Conservation (phyloP, 805 yeast genomes). For the Suhomyces kilbournensis region DNA sequence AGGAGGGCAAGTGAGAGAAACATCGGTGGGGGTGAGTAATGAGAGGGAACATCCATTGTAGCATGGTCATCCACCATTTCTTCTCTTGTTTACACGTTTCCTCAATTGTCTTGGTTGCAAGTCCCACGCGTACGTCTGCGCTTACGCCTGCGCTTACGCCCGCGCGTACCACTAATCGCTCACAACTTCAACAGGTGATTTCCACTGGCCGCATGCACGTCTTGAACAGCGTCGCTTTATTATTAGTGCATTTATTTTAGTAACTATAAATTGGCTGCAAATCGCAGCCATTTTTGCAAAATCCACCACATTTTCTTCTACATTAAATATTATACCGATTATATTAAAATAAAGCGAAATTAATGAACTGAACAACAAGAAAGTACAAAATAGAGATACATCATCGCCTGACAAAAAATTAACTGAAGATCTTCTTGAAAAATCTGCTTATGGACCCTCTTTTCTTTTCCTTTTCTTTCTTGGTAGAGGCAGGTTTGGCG, state of each 20-base stretch:
- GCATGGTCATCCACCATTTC: too few species aligned
- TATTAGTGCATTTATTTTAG: too few species aligned
- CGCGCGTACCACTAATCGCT: too few species aligned
- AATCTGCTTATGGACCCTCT: conserved; percentile 12
- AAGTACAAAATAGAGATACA: background rate
- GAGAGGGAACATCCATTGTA: too few species aligned
- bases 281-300: background rate
- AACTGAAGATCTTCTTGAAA: conserved; percentile 14
- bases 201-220: background rate
- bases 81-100: too few species aligned
- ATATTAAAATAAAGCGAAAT: conserved; percentile 1
- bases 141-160: too few species aligned
- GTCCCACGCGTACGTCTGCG: too few species aligned
- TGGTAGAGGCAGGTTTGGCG: conserved; percentile 12
- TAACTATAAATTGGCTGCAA: background rate
- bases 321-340: background rate
- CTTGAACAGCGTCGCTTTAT: background rate
- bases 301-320: too few species aligned
- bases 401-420: background rate
- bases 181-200: background rate
- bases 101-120: too few species aligned
- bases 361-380: conserved; percentile 1
- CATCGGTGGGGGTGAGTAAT: too few species aligned
- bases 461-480: conserved; percentile 12
- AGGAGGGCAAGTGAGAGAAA: background rate